A percentile compares a stretch with the other conserved stretches of the same genome.
These are phyloP conservation scores for Aureobasidium pullulans DNA, from an alignment of 2,329 filamentous ascomycete species.

Conservation along the genomic window DNA sequence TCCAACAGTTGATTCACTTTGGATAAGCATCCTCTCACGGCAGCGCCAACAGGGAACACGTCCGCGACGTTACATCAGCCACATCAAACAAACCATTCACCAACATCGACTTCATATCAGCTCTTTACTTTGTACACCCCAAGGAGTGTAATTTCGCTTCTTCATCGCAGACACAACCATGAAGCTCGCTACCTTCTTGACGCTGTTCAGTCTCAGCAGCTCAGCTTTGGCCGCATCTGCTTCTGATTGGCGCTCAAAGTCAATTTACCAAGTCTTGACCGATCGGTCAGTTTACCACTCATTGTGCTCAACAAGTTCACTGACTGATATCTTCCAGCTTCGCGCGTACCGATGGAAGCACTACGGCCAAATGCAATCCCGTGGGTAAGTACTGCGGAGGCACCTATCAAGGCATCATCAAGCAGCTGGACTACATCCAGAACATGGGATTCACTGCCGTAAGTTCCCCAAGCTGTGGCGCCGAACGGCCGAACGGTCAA, in stretches of 20 bases:
- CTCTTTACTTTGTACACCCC: background rate
- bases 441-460: constrained; percentile 54
- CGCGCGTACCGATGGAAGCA: constrained; percentile 33
- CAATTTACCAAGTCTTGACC: constrained; percentile 38
- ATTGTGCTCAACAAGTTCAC: no score
- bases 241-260: constrained; percentile 31
- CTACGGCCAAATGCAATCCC: constrained; percentile 31
- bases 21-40: no score
- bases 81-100: background rate
- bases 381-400: constrained; percentile 51
- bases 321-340: constrained; percentile 22
- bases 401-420: constrained; percentile 51
- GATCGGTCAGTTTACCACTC: constrained; percentile 26
- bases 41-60: no score
- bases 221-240: constrained; percentile 14
- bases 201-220: background rate
- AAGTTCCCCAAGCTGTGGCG: constrained; percentile 21
- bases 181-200: background rate
- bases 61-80: background rate
- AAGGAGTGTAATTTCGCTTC: no score
- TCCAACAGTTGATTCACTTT: background rate
- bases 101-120: background rate
- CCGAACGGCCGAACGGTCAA: background rate
- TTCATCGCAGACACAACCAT: background rate
- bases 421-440: constrained; percentile 56